Evolutionary conservation across 768 basidiomycete genomes (phyloP), one percentile per base, ranked within the genome.

Genomic region (Ramaria sp.): DNA sequence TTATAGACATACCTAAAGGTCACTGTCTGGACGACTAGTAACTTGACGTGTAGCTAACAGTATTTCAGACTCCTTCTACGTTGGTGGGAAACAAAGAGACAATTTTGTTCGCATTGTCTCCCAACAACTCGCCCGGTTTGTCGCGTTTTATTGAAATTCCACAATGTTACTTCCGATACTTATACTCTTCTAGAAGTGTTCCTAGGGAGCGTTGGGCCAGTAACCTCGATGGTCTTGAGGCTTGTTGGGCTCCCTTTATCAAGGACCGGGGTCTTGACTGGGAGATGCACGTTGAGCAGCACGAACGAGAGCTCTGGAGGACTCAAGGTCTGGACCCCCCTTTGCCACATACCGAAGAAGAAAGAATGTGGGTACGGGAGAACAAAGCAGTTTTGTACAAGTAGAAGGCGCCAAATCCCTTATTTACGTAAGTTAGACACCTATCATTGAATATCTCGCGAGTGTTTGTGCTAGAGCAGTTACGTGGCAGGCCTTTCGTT

Each of bases 1-100:
- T 64, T 56, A 61, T 64, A 38, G 61, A 64, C n/a, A 52, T 64
- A n/a, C 56, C 56, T 3, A 16, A 59, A 24, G 52, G 56, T 52
- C 15, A n/a, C n/a, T n/a, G n/a, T 16, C 1, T 13, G 13, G 18
- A 8, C 15, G 10, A n/a, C 22, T 36, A 10, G 15, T 7, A 41
- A 42, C 1, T 16, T 6, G 16, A 22, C 39, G 39, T 8, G 3
- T 5, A 41, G 39, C 39, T n/a, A n/a, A n/a, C 39, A 8, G 4
- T n/a, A 9, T n/a, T 28, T 38, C 25, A 52, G 51, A 52, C 28
- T 58, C 47, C 24, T 61, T 56, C 43, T 63, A 57, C 30, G 60
- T 64, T 28, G 61, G 62, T 4, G 64, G 64, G 7, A 51, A 63
- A 56, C 18, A 28, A 7, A 54, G 36, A 7, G 30, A 58, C 4